Percentiles rank a stretch among this genome's conserved stretches.
These are phyloP conservation scores for Huntiella bhutanensis DNA, from an alignment of 2,329 filamentous ascomycete species.

Conservation along the genomic window DNA sequence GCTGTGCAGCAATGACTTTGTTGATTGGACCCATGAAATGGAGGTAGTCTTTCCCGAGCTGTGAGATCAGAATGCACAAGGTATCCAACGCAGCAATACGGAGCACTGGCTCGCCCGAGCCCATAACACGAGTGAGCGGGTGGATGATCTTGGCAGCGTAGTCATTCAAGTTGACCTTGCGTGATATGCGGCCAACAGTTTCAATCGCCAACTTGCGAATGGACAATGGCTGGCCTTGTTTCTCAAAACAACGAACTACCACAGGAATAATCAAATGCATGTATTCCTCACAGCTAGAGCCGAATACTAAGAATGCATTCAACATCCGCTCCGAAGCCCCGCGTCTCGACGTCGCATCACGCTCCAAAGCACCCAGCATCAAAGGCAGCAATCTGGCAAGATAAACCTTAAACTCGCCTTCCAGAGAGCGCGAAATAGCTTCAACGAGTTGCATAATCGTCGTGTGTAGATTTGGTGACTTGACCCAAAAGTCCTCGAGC, in stretches of 20 bases:
- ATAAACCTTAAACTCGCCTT: constrained; percentile 96
- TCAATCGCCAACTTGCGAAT: constrained; percentile 83
- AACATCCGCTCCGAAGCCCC: constrained; percentile 75
- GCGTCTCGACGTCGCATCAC: constrained; percentile 58
- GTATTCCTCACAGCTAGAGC: constrained; percentile 88
- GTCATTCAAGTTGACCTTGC: constrained; percentile 92
- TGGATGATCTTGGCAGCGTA: constrained; percentile 95
- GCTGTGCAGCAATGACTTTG: constrained; percentile 60
- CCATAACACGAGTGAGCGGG: constrained; percentile 67
- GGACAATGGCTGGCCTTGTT: constrained; percentile 57
- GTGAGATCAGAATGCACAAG: constrained; percentile 84
- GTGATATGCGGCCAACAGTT: constrained; percentile 80
- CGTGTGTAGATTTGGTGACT: constrained; percentile 59
- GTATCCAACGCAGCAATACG: constrained; percentile 79
- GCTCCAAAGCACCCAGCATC: constrained; percentile 87
- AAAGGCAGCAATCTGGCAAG: constrained; percentile 72
- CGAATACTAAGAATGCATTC: constrained; percentile 90
- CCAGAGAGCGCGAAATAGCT: constrained; percentile 78
- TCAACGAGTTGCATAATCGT: constrained; percentile 88
- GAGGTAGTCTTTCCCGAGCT: constrained; percentile 84
- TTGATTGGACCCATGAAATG: constrained; percentile 90
- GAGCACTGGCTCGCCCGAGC: constrained; percentile 50
- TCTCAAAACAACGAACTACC: constrained; percentile 87
- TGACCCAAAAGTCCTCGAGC: constrained; percentile 79
- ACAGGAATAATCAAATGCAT: constrained; percentile 98